phyloP scores from a whole-genome alignment of 306 rosid genomes.

The Prunus mume region DNA sequence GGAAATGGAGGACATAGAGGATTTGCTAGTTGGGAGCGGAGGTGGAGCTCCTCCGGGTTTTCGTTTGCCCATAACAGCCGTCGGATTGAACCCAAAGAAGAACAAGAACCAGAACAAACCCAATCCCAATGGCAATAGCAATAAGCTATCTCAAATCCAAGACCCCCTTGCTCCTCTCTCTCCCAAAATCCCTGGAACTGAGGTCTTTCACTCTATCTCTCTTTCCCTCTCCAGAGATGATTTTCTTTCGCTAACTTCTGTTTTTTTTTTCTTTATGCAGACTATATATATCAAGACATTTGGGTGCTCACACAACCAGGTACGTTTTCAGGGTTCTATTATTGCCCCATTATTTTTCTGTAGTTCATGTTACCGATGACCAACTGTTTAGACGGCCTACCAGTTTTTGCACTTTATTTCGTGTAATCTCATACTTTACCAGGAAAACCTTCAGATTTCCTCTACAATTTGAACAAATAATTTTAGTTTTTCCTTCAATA shows the following conservation, averaged over 20 bases:
- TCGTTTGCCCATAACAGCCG: conserved; percentile 60
- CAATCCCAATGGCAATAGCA: conserved; percentile 2
- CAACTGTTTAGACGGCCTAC: background rate
- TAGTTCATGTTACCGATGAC: background rate
- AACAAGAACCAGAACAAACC: conserved; percentile 22
- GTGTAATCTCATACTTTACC: background rate
- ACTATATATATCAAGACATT: conserved; percentile 82
- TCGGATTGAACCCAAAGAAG: conserved; percentile 53
- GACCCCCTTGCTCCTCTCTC: conserved; percentile 24
- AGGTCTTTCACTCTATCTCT: conserved; percentile 37
- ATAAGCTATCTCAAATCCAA: conserved; percentile 27
- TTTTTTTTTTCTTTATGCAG: conserved; percentile 27
- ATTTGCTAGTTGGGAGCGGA: conserved; percentile 44
- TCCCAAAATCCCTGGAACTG: conserved; percentile 72
- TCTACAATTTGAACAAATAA: background rate
- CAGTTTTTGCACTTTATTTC: background rate
- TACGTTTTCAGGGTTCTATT: background rate
- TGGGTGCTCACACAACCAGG: conserved; percentile 97
- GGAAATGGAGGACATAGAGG: conserved; percentile 87
- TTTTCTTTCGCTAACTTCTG: background rate
- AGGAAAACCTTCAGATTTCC: background rate
- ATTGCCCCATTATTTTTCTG: background rate
- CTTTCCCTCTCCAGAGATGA: background rate
- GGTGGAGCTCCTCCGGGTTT: conserved; percentile 70
- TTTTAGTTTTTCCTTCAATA: background rate